Evolutionary conservation across 495 filamentous ascomycete species (phyloP), one percentile per base, ranked within the genome.

Genomic region (Penicillium macrosclerotiorum): DNA sequence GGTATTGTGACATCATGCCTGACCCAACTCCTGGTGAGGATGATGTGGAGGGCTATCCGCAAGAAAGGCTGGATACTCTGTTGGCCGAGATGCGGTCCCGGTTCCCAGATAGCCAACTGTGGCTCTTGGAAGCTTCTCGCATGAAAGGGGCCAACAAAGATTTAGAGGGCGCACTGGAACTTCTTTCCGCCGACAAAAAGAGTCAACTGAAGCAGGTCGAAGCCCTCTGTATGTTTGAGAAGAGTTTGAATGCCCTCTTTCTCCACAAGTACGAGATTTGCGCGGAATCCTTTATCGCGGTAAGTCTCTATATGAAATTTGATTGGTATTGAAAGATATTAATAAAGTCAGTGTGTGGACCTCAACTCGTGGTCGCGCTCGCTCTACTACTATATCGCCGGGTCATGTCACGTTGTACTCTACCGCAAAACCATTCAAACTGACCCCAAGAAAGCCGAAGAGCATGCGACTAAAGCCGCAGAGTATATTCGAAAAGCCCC

Each of bases 311-410:
- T n/a, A n/a, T n/a, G n/a, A n/a, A n/a, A n/a, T n/a, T n/a, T n/a
- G n/a, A n/a, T n/a, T n/a, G n/a, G n/a, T n/a, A n/a, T n/a, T n/a
- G n/a, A n/a, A n/a, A n/a, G n/a, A n/a, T n/a, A n/a, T n/a, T n/a
- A n/a, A 9, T 3, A 20, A 16, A n/a, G 1, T 35, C 12, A 79
- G 61, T 93, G 92, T 56, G 73, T 90, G 29, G 82, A 85, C 38
- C 78, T 96, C 37, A 96, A 95, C 63, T 88, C 83, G 42, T 98
- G 94, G 93, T 89, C 84, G 19, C 90, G 88, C 35, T 80, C 84
- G 0, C 64, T 98, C 34, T 98, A 98, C 57, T 89, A 90, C 54
- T 98, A 91, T 68, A 86, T 92, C 37, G 86, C 88, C 22, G 94
- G 85, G 27, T 72, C 78, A 13, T 81, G 82, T 1, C 82, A 95